These are phyloP conservation scores for Ehretia macrophylla DNA, from an alignment of 257 asterid genomes.

Conservation along the genomic window DNA sequence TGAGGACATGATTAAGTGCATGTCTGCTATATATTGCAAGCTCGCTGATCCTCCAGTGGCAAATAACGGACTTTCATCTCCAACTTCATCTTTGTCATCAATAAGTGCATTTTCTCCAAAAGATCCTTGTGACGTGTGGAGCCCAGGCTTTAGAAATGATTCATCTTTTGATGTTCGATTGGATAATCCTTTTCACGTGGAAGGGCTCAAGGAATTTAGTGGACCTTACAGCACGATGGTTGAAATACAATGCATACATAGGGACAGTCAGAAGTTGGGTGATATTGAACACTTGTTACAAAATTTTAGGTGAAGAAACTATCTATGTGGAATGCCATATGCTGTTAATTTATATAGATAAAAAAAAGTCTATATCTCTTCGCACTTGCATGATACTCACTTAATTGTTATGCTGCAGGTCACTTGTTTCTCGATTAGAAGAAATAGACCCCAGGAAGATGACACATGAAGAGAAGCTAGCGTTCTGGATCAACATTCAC, in stretches of 20 bases:
- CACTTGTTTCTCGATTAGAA: conserved; percentile 81
- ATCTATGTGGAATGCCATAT: not conserved
- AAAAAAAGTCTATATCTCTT: not conserved
- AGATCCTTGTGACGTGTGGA: conserved; percentile 73
- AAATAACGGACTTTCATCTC: conserved; percentile 70
- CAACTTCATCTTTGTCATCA: conserved; percentile 78
- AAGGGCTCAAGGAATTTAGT: conserved; percentile 93
- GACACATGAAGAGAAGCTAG: conserved; percentile 85
- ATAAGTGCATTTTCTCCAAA: conserved; percentile 75
- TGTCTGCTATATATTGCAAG: conserved; percentile 80
- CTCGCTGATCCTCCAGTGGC: conserved; percentile 75
- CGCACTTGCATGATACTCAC: conserved; percentile 4
- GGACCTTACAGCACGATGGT: conserved; percentile 99
- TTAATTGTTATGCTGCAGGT: conserved; percentile 39
- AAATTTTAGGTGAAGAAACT: conserved; percentile 56
- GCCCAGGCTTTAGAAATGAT: conserved; percentile 74
- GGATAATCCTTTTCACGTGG: conserved; percentile 88
- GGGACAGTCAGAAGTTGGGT: conserved; percentile 74
- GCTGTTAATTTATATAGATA: not conserved
- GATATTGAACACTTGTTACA: conserved; percentile 67
- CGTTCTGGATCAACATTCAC: conserved; percentile 96
- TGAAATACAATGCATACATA: conserved; percentile 75
- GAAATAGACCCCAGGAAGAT: conserved; percentile 73
- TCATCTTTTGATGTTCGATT: conserved; percentile 79
- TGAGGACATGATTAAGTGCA: conserved; percentile 95